phyloP scores from a whole-genome alignment of 331 rosid genomes.

The Cydonia oblonga region DNA sequence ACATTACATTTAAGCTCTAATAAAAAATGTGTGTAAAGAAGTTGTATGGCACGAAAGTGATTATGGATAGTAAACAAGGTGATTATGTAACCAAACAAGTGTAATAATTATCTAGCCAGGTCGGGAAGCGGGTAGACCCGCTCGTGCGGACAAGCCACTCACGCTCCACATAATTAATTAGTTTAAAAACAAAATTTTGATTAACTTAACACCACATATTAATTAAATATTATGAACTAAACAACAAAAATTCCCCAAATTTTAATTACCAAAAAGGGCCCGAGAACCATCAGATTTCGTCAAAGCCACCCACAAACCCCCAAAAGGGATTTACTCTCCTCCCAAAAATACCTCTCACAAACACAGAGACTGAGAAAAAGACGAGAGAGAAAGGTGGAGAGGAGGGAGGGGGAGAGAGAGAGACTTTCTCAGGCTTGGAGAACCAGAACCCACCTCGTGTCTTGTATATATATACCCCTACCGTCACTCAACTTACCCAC shows the following conservation, averaged over 20 bases:
- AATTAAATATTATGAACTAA: constrained; percentile 7
- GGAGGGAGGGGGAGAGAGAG: background rate
- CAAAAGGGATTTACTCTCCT: constrained; percentile 40
- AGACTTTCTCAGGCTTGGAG: constrained; percentile 41
- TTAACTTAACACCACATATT: background rate
- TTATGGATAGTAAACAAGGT: constrained; percentile 11
- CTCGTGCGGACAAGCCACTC: constrained; percentile 63
- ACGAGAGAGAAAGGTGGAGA: background rate
- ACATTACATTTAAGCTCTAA: too few relatives aligned
- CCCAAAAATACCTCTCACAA: constrained; percentile 50
- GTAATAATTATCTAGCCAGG: constrained; percentile 12
- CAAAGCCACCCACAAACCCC: constrained; percentile 19
- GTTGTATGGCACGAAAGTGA: background rate
- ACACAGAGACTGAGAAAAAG: background rate
- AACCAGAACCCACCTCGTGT: constrained; percentile 23
- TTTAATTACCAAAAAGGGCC: constrained; percentile 39
- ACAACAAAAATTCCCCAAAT: constrained; percentile 7
- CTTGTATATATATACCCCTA: constrained; percentile 23
- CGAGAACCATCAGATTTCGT: constrained; percentile 27
- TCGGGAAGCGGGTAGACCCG: constrained; percentile 39
- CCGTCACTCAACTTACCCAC: background rate
- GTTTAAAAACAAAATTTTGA: background rate
- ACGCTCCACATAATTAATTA: constrained; percentile 23
- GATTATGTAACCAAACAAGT: constrained; percentile 7
- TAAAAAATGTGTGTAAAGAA: too few relatives aligned